Evolutionary conservation across 306 rosid genomes (phyloP).

Genomic region (Lupinus albus): DNA sequence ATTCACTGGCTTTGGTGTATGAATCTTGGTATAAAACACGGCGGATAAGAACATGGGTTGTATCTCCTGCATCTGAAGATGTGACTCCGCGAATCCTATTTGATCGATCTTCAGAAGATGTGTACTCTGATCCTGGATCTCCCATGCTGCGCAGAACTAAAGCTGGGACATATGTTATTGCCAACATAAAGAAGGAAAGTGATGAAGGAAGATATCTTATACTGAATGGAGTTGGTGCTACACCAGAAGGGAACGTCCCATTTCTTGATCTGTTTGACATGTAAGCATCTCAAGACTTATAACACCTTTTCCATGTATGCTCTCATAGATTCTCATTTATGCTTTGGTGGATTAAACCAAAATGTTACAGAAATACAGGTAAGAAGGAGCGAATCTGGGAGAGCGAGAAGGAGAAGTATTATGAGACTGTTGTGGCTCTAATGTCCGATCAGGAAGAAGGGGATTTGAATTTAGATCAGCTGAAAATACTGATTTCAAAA

Average conservation of each 20-base stretch:
- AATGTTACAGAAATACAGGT: slow-evolving; percentile 83
- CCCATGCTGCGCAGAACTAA: slow-evolving; percentile 92
- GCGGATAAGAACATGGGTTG: slow-evolving; percentile 73
- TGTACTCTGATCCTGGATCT: slow-evolving; percentile 97
- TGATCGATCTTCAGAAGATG: slow-evolving; percentile 98
- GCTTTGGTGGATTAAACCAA: slow-evolving; percentile 45
- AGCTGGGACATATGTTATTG: slow-evolving; percentile 80
- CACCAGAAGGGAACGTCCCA: slow-evolving; percentile 92
- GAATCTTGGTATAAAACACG: slow-evolving; percentile 99
- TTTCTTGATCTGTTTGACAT: slow-evolving; percentile 95
- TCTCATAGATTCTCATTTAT: slow-evolving; percentile 31
- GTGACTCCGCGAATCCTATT: slow-evolving; percentile 72
- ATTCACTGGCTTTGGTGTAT: slow-evolving; percentile 82
- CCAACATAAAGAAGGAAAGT: slow-evolving; percentile 67
- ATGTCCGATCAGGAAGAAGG: slow-evolving; percentile 97
- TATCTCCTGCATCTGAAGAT: slow-evolving; percentile 78
- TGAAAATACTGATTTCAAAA: slow-evolving; percentile 85
- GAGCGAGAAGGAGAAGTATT: slow-evolving; percentile 82
- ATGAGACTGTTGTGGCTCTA: slow-evolving; percentile 82
- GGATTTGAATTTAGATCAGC: slow-evolving; percentile 65
- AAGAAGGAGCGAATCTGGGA: slow-evolving; percentile 90
- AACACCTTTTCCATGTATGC: slow-evolving; percentile 33
- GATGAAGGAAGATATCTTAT: slow-evolving; percentile 66
- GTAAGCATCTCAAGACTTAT: slow-evolving; percentile 52
- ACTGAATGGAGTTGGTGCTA: slow-evolving; percentile 92